Percentiles rank a stretch among this genome's conserved stretches.
phyloP scores from a whole-genome alignment of 2,329 filamentous ascomycete genomes.

The Clarireedia homoeocarpa region DNA sequence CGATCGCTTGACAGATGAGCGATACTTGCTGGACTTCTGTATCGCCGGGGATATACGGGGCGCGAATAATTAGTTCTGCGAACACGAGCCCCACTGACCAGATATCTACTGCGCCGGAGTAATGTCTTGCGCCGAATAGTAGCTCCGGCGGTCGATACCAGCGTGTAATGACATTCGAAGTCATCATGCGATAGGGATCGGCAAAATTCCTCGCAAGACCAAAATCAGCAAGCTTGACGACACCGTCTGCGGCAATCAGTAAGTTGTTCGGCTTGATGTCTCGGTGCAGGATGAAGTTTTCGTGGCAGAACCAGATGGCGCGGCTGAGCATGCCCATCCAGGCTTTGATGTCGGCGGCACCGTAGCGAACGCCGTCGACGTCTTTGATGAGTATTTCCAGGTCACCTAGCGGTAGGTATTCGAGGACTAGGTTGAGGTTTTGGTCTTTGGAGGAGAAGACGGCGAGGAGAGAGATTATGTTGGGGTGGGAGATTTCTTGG shows the following conservation, averaged over 20 bases:
- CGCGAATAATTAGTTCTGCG: constrained; percentile 77
- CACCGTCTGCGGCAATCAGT: constrained; percentile 85
- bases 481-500: constrained; percentile 88
- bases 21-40: constrained; percentile 81
- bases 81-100: constrained; percentile 94
- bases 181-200: constrained; percentile 85
- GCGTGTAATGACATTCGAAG: constrained; percentile 86
- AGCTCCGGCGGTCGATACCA: constrained; percentile 97
- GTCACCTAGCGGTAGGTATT: constrained; percentile 89
- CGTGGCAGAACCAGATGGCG: constrained; percentile 94
- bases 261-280: constrained; percentile 99
- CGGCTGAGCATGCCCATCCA: constrained; percentile 98
- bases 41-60: constrained; percentile 75
- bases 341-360: constrained; percentile 84
- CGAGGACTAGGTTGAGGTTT: constrained; percentile 91
- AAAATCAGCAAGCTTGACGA: constrained; percentile 95
- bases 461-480: constrained; percentile 86
- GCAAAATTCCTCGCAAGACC: constrained; percentile 85
- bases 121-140: constrained; percentile 82
- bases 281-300: constrained; percentile 86
- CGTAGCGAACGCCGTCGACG: constrained; percentile 68
- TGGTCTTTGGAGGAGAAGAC: constrained; percentile 96
- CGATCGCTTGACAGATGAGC: constrained; percentile 76
- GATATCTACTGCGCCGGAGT: constrained; percentile 83
- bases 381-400: constrained; percentile 92